A percentile compares a stretch with the other conserved stretches of the same genome.
phyloP scores from a whole-genome alignment of 257 asterid genomes.

The Schizonepeta tenuifolia region DNA sequence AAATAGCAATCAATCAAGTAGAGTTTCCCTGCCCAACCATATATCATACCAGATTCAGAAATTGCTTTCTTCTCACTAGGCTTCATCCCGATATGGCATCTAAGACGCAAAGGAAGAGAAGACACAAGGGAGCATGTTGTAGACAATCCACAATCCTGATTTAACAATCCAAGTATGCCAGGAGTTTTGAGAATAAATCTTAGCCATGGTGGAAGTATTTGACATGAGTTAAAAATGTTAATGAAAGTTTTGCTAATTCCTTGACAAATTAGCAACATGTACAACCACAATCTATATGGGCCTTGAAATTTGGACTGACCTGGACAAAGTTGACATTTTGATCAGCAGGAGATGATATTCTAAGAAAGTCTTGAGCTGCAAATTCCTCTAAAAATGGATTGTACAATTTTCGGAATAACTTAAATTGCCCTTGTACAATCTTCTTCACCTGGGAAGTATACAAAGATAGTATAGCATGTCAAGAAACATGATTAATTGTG shows the following conservation, averaged over 20 bases:
- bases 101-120: slow-evolving; percentile 65
- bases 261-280: not conserved
- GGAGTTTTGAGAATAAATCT: not conserved
- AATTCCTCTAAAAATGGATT: slow-evolving; percentile 67
- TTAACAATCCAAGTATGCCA: slow-evolving; percentile 29
- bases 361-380: slow-evolving; percentile 58
- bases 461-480: slow-evolving; percentile 21
- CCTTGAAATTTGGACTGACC: slow-evolving; percentile 49
- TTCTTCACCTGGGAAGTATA: slow-evolving; percentile 60
- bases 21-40: no score
- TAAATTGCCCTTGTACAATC: slow-evolving; percentile 78
- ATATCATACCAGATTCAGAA: slow-evolving; percentile 51
- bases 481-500: slow-evolving; percentile 7
- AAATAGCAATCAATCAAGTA: no score
- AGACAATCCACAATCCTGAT: slow-evolving; percentile 70
- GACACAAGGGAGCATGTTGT: slow-evolving; percentile 60
- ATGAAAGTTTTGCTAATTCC: not conserved
- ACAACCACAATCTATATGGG: slow-evolving; percentile 11
- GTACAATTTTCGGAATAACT: slow-evolving; percentile 67
- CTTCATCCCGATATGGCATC: slow-evolving; percentile 57
- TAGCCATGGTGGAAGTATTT: slow-evolving; percentile 1
- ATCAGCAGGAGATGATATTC: slow-evolving; percentile 55
- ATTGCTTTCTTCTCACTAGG: slow-evolving; percentile 53
- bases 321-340: slow-evolving; percentile 53
- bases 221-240: slow-evolving; percentile 8